Evolutionary conservation across 768 basidiomycete genomes (phyloP).

Genomic region (Myochromella boudieri): DNA sequence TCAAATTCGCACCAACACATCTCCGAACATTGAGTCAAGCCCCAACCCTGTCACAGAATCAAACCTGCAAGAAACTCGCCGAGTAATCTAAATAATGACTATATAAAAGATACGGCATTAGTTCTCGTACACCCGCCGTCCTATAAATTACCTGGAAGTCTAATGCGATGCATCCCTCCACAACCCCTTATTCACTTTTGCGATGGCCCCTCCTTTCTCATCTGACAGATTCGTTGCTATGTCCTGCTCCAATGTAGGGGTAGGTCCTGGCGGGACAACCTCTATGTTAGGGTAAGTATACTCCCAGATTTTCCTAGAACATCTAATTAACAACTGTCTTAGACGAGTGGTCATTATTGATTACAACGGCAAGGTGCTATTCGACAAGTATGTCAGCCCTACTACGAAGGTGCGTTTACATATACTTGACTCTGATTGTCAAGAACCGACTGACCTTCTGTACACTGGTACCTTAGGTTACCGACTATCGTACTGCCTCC

Average conservation of each 20-base stretch:
- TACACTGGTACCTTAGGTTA: constrained; percentile 38
- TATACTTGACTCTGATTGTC: background rate
- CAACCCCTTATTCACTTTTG: constrained; percentile 14
- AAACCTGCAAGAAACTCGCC: constrained; percentile 1
- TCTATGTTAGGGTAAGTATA: constrained; percentile 75
- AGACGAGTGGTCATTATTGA: constrained; percentile 54
- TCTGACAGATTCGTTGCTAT: constrained; percentile 54
- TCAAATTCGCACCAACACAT: constrained; percentile 27
- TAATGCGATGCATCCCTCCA: constrained; percentile 6
- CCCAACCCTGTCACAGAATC: constrained; percentile 20
- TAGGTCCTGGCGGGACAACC: constrained; percentile 79
- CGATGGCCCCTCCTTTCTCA: constrained; percentile 35
- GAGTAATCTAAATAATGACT: constrained; percentile 9
- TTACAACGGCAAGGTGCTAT: constrained; percentile 54
- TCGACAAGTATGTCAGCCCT: constrained; percentile 68
- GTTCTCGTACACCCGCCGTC: constrained; percentile 10
- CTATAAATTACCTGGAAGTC: constrained; percentile 18
- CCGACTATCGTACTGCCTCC: constrained; percentile 69
- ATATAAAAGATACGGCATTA: constrained; percentile 13
- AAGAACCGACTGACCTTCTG: background rate
- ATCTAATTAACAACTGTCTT: background rate
- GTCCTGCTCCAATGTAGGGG: constrained; percentile 71
- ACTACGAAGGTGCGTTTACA: constrained; percentile 40
- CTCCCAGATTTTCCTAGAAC: background rate
- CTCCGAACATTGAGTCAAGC: constrained; percentile 22